A percentile compares a stretch with the other conserved stretches of the same genome.
phyloP scores from a whole-genome alignment of 352 stramenopile genomes.

The Pythium coloratum region DNA sequence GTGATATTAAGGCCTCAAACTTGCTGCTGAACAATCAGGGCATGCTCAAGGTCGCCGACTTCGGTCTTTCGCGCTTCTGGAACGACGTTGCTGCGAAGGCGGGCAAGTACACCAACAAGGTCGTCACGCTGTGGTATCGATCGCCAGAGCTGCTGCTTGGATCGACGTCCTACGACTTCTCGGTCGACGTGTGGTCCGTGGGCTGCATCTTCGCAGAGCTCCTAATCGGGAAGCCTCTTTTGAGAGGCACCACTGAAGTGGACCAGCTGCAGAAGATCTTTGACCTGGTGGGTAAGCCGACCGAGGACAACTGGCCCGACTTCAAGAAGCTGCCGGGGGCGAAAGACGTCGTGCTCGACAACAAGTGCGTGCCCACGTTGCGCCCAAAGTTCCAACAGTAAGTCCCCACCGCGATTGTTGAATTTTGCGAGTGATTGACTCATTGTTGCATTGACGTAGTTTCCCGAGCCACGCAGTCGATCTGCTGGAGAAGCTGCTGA shows the following conservation, averaged over 20 bases:
- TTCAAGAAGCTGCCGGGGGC: conserved; percentile 76
- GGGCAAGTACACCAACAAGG: conserved; percentile 92
- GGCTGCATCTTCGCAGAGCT: conserved; percentile 87
- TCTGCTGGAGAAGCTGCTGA: conserved; percentile 92
- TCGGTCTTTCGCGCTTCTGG: conserved; percentile 82
- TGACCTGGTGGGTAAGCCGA: conserved; percentile 72
- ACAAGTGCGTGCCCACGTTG: conserved; percentile 76
- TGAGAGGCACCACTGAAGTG: conserved; percentile 82
- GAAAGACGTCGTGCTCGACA: conserved; percentile 66
- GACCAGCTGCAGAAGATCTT: conserved; percentile 86
- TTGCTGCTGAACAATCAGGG: conserved; percentile 83
- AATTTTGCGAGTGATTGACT: background rate
- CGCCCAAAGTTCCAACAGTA: conserved; percentile 83
- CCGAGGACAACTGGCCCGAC: conserved; percentile 75
- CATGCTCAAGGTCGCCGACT: conserved; percentile 84
- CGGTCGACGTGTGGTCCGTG: conserved; percentile 95
- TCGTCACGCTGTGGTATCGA: conserved; percentile 95
- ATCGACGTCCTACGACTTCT: conserved; percentile 90
- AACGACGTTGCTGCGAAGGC: conserved; percentile 85
- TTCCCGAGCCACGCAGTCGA: conserved; percentile 85
- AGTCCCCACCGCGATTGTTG: conserved; percentile 4
- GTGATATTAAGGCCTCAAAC: conserved; percentile 88
- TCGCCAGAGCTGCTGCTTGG: conserved; percentile 92
- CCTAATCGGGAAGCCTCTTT: conserved; percentile 74
- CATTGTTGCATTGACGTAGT: conserved; percentile 29